These are phyloP conservation scores for Tolypocladium ovalisporum DNA, from an alignment of 2,329 filamentous ascomycete species.

Conservation along the genomic window DNA sequence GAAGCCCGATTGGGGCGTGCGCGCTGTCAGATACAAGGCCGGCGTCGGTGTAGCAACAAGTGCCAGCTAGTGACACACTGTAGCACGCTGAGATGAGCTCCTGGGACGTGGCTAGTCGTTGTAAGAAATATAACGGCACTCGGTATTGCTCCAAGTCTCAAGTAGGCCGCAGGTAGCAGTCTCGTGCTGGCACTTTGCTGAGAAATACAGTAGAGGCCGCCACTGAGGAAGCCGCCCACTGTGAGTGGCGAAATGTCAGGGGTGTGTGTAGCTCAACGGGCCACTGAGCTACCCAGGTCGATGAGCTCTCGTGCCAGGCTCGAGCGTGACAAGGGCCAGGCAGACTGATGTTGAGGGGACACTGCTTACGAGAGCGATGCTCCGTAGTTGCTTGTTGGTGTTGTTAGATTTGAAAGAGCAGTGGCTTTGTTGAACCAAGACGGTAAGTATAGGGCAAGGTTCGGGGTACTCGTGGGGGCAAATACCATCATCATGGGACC, in stretches of 20 bases:
- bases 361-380: neutral
- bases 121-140: neutral
- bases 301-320: too few species aligned
- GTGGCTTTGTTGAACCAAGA: neutral
- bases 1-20: neutral
- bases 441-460: neutral
- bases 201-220: neutral
- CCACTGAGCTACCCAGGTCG: neutral
- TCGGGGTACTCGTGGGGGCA: neutral
- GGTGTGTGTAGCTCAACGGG: neutral
- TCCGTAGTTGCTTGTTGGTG: neutral
- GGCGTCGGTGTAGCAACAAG: neutral
- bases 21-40: neutral
- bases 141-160: neutral
- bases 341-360: neutral
- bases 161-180: neutral
- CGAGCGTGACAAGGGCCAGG: neutral
- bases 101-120: neutral
- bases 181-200: neutral
- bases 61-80: neutral
- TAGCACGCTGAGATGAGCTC: neutral
- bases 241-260: neutral
- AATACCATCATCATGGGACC: neutral
- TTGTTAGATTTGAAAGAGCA: neutral
- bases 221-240: neutral